Conservation (phyloP, 2,329 filamentous ascomycete species). For the Samsoniella hepiali region DNA sequence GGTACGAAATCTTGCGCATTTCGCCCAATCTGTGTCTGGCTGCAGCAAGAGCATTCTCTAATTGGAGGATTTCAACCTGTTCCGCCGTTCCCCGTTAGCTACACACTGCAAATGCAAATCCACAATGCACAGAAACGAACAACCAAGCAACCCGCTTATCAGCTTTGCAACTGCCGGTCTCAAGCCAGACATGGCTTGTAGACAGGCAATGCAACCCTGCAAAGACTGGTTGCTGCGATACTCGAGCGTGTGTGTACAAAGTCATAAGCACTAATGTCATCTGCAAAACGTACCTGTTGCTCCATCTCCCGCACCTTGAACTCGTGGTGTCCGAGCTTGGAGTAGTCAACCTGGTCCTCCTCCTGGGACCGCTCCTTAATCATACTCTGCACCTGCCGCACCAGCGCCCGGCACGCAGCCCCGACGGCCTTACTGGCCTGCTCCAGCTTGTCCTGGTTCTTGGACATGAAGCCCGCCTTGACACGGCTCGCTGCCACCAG, state of each 20-base stretch:
- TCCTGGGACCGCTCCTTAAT: conserved; percentile 83
- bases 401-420: conserved; percentile 78
- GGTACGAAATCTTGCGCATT: conserved; percentile 97
- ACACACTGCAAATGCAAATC: neutral
- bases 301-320: conserved; percentile 99
- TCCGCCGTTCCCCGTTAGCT: conserved; percentile 13
- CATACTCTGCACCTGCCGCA: conserved; percentile 90
- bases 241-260: neutral
- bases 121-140: neutral
- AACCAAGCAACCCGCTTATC: neutral
- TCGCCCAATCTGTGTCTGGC: conserved; percentile 84
- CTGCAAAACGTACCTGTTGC: conserved; percentile 68
- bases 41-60: conserved; percentile 79
- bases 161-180: neutral
- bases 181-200: conserved; percentile 8
- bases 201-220: neutral
- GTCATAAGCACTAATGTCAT: neutral
- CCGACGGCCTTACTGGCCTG: conserved; percentile 90
- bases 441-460: conserved; percentile 90
- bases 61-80: conserved; percentile 92
- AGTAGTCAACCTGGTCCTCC: conserved; percentile 83
- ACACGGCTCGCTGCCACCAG: conserved; percentile 92
- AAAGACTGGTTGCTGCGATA: neutral
- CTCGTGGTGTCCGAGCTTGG: conserved; percentile 83
- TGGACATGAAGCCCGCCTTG: conserved; percentile 97